Conservation (phyloP, 2,329 filamentous ascomycete species). For the Cercospora nicotianae region DNA sequence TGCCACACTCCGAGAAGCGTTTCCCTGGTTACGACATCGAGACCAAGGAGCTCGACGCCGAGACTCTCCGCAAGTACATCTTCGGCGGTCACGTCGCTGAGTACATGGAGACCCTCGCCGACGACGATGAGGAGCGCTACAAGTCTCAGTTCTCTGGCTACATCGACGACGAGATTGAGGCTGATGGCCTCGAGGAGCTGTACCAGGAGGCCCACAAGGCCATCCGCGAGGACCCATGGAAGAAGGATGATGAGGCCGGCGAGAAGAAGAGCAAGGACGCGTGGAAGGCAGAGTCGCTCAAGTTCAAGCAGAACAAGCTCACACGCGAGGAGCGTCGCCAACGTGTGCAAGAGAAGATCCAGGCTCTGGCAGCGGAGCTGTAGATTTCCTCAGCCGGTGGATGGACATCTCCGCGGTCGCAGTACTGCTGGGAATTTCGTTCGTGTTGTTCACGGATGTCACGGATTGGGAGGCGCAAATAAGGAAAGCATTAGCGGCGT, state of each 20-base stretch:
- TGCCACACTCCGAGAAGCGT: conserved; percentile 98
- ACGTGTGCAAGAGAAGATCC: conserved; percentile 88
- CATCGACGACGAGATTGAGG: conserved; percentile 94
- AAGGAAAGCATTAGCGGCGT: conserved; percentile 16
- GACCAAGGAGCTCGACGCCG: conserved; percentile 94
- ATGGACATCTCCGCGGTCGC: neutral
- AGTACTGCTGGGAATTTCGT: neutral
- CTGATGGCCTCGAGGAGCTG: conserved; percentile 93
- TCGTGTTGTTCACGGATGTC: conserved; percentile 3
- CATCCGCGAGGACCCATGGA: conserved; percentile 97
- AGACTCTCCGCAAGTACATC: conserved; percentile 99
- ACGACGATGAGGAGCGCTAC: conserved; percentile 99
- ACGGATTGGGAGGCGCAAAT: conserved; percentile 14
- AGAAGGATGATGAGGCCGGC: conserved; percentile 74
- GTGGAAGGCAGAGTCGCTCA: conserved; percentile 72
- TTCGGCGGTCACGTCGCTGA: conserved; percentile 96
- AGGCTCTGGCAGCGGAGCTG: conserved; percentile 61
- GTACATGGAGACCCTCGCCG: conserved; percentile 99
- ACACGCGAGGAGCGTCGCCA: conserved; percentile 79
- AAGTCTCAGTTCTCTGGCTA: conserved; percentile 98
- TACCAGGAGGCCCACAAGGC: conserved; percentile 93
- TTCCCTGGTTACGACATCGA: conserved; percentile 99
- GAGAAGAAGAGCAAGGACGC: conserved; percentile 96
- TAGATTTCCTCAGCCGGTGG: conserved; percentile 19
- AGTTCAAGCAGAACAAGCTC: conserved; percentile 77